Percentiles rank a stretch among this genome's conserved stretches.
Evolutionary conservation across 2,329 filamentous ascomycete genomes (phyloP).

Genomic region (Colletotrichum acutatum): DNA sequence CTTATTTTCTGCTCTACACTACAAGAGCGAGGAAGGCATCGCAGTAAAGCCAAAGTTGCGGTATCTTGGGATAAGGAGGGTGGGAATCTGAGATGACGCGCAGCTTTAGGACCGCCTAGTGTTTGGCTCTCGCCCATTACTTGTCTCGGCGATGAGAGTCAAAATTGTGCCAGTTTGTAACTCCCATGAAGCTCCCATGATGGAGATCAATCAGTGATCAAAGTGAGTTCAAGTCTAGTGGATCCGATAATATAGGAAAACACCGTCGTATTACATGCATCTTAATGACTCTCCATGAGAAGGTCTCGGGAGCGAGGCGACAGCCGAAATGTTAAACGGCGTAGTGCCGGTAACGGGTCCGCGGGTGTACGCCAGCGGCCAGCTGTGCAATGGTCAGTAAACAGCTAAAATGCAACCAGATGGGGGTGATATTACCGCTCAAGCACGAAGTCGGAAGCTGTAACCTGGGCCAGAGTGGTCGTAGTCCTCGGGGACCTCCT

Average conservation of each 20-base stretch:
- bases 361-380: background rate
- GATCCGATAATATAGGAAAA: background rate
- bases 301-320: background rate
- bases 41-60: background rate
- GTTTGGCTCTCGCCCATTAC: background rate
- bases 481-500: constrained; percentile 4
- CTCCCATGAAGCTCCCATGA: background rate
- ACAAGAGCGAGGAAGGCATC: background rate
- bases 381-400: too few relatives aligned
- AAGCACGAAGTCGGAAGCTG: background rate
- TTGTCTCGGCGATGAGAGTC: background rate
- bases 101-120: background rate
- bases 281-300: background rate
- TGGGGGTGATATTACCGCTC: background rate
- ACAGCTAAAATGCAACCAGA: background rate
- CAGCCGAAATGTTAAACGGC: background rate
- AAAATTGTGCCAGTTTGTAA: background rate
- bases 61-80: constrained; percentile 2
- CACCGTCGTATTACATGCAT: background rate
- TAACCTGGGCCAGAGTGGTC: background rate
- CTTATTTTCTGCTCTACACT: background rate
- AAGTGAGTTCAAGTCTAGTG: background rate
- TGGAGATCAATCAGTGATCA: background rate
- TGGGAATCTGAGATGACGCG: constrained; percentile 21
- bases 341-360: constrained; percentile 3